A percentile compares a stretch with the other conserved stretches of the same genome.
Conservation (phyloP, 495 filamentous ascomycete species). For the Penicillium roqueforti region DNA sequence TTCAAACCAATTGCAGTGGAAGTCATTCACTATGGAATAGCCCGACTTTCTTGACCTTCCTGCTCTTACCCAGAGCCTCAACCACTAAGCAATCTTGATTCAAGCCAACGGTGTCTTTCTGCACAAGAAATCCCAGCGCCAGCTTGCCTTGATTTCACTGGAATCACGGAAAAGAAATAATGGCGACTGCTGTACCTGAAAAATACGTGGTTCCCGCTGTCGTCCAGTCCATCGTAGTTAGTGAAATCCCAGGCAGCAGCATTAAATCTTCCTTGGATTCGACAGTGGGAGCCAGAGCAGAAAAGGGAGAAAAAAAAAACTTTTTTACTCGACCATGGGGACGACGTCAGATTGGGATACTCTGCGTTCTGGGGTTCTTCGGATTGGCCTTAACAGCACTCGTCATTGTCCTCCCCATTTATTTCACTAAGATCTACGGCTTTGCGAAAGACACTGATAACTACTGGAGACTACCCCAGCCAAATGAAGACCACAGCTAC, state of each 20-base stretch:
- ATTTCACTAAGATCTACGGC: conserved; percentile 7
- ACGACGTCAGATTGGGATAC: conserved; percentile 7
- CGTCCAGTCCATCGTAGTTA: not conserved
- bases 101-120: not conserved
- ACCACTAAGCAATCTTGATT: not conserved
- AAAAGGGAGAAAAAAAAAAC: conserved; percentile 7
- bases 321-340: conserved; percentile 18
- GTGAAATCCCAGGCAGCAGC: not conserved
- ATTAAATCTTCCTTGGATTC: not conserved
- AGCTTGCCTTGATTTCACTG: not conserved
- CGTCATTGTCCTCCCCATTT: conserved; percentile 20
- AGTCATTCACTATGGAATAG: no score
- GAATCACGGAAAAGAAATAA: not conserved
- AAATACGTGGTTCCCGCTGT: not conserved
- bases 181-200: not conserved
- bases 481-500: conserved; percentile 22
- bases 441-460: conserved; percentile 5
- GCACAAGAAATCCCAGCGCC: not conserved
- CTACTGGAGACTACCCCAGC: conserved; percentile 4
- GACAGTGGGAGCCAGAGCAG: not conserved
- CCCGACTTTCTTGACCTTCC: no score
- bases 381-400: conserved; percentile 14
- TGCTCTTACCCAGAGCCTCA: no score
- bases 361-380: conserved; percentile 12
- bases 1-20: no score